Evolutionary conservation across 2,329 filamentous ascomycete genomes (phyloP).

Genomic region (Hymenotorrendiella dingleyae): DNA sequence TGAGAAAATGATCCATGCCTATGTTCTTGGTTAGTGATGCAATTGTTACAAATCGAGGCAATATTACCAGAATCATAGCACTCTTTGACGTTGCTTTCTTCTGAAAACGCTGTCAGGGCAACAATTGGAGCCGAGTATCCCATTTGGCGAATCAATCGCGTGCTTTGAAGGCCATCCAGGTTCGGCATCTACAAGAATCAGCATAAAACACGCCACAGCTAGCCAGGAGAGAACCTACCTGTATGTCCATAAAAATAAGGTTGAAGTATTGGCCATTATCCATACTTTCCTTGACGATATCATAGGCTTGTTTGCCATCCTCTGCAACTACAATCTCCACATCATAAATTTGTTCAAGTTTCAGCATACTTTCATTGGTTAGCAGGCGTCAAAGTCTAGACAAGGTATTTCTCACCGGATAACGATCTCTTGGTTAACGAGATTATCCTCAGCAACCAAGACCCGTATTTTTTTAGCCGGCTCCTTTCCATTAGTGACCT

Average conservation of each 20-base stretch:
- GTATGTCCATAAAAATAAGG: constrained; percentile 92
- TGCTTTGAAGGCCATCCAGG: constrained; percentile 82
- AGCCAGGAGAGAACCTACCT: constrained; percentile 31
- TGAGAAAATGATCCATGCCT: constrained; percentile 22
- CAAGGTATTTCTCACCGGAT: constrained; percentile 36
- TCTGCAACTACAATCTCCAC: constrained; percentile 72
- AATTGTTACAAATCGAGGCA: constrained; percentile 43
- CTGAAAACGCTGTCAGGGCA: constrained; percentile 81
- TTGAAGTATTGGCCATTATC: constrained; percentile 67
- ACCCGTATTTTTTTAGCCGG: constrained; percentile 64
- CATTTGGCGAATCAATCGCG: constrained; percentile 75
- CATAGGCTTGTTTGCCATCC: constrained; percentile 80
- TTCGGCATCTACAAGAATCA: constrained; percentile 69
- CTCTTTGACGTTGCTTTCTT: constrained; percentile 82
- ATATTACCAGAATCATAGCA: constrained; percentile 90
- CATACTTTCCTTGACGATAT: constrained; percentile 79
- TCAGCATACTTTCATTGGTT: constrained; percentile 60
- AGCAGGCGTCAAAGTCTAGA: constrained; percentile 37
- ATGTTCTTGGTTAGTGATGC: not conserved
- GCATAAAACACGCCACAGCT: not conserved
- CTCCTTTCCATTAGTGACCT: constrained; percentile 51
- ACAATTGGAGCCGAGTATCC: constrained; percentile 87
- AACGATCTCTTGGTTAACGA: constrained; percentile 56
- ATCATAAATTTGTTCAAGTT: constrained; percentile 76
- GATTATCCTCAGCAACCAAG: constrained; percentile 77